Percentiles rank a stretch among this genome's conserved stretches.
phyloP scores from a whole-genome alignment of 2,329 filamentous ascomycete species.

The Scedosporium boydii region DNA sequence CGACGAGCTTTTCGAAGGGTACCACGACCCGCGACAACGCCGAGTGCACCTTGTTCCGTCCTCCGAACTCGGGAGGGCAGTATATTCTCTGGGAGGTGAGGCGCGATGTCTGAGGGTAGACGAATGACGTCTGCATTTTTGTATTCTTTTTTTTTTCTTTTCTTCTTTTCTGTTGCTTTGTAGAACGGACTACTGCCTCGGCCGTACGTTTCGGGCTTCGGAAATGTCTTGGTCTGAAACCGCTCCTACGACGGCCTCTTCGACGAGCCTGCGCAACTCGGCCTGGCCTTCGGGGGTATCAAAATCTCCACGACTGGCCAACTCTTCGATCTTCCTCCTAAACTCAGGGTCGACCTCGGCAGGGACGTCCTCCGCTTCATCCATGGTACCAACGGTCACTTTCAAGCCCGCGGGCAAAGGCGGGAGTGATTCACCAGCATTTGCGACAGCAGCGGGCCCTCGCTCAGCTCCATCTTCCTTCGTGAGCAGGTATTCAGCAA shows the following conservation, averaged over 20 bases:
- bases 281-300: constrained; percentile 70
- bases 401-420: constrained; percentile 66
- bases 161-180: constrained; percentile 16
- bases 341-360: constrained; percentile 72
- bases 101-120: constrained; percentile 22
- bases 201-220: constrained; percentile 55
- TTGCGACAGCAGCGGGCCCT: constrained; percentile 18
- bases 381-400: constrained; percentile 69
- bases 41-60: constrained; percentile 45
- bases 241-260: constrained; percentile 62
- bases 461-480: constrained; percentile 18
- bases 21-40: constrained; percentile 29
- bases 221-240: constrained; percentile 39
- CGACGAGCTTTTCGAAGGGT: constrained; percentile 39
- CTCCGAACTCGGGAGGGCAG: constrained; percentile 36
- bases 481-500: constrained; percentile 59
- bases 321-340: constrained; percentile 74
- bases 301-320: constrained; percentile 78
- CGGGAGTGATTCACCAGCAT: constrained; percentile 33
- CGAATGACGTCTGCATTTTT: neutral
- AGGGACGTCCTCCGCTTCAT: constrained; percentile 48
- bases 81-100: constrained; percentile 54
- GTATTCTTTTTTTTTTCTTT: neutral
- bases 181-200: constrained; percentile 40
- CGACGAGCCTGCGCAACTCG: constrained; percentile 67